A percentile compares a stretch with the other conserved stretches of the same genome.
Evolutionary conservation across 441 rosid genomes (phyloP).

Genomic region (Corymbia citriodora): DNA sequence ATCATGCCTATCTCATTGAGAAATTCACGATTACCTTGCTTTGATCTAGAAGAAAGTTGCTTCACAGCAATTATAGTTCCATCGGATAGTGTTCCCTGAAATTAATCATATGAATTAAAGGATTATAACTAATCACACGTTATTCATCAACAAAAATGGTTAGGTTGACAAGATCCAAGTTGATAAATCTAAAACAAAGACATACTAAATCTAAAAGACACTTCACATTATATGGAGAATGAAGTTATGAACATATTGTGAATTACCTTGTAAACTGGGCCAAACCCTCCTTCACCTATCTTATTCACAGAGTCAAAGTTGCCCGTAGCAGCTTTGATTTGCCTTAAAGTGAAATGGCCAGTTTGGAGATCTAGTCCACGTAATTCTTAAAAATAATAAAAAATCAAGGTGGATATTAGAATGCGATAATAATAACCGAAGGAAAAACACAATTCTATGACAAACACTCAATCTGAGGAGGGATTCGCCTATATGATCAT

Average conservation of each 20-base stretch:
- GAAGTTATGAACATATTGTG: background rate
- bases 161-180: background rate
- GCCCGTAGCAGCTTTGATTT: background rate
- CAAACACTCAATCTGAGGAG: background rate
- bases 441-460: background rate
- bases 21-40: background rate
- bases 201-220: background rate
- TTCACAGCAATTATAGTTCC: background rate
- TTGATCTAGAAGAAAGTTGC: background rate
- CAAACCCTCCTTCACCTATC: conserved; percentile 10
- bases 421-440: background rate
- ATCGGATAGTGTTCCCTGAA: background rate
- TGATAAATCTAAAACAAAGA: background rate
- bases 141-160: background rate
- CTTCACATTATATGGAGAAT: background rate
- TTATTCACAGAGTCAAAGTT: background rate
- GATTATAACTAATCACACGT: background rate
- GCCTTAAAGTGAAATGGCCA: background rate
- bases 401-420: background rate
- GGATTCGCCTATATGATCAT: background rate
- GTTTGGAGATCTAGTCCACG: background rate
- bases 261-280: background rate
- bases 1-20: background rate
- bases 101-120: background rate
- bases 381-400: background rate